Evolutionary conservation across 169 alveolate species (phyloP), one percentile per base, ranked within the genome.

Genomic region (Eimeria falciformis): DNA sequence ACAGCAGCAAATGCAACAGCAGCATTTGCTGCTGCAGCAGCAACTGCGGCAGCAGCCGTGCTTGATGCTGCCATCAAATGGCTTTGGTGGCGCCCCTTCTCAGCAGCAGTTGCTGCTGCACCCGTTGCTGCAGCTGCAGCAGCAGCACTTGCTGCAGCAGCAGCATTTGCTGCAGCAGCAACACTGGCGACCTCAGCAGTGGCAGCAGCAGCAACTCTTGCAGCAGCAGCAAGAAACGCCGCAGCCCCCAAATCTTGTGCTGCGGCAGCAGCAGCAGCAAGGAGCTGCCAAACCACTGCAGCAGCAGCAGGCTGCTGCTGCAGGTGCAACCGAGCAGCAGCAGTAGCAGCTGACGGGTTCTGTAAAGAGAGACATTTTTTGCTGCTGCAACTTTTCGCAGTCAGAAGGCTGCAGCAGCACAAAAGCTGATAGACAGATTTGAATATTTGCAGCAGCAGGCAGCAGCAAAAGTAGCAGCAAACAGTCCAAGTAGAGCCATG

Each of bases 11-110:
- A 14, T 6, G 55, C n/a, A n/a, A n/a, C 82, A 29, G 55, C 82
- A 69, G 78, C 78, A 21, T 37, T 45, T 25, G 82, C 82, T 27
- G 82, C 25, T 27, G 55, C 82, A 69, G 82, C 82, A 69, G 82
- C 53, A 29, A 1, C 82, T 27, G 5, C 12, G 25, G 82, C 50
- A 45, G 27, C 82, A 18, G 55, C 53, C 18, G 55, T 50, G 18
- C 2, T 29, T 29, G 27, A 25, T 69, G 29, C 46, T 43, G 29
- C 46, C 75, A 65, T 33, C 75, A 65, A 43, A 43, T 18, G 29
- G 75, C 29, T 33, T 25, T 5, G 69, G 37, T 18, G 75, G 40
- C 18, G 40, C 75, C 46, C 75, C 23, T 17, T 25, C 25, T 3
- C 37, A 69, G 23, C 82, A 6, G 56, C 82, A 69, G 55, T 25